These are phyloP conservation scores for Physcomitrellopsis africana DNA, from an alignment of 225 moss, liverwort and hornwort genomes.

Conservation along the genomic window DNA sequence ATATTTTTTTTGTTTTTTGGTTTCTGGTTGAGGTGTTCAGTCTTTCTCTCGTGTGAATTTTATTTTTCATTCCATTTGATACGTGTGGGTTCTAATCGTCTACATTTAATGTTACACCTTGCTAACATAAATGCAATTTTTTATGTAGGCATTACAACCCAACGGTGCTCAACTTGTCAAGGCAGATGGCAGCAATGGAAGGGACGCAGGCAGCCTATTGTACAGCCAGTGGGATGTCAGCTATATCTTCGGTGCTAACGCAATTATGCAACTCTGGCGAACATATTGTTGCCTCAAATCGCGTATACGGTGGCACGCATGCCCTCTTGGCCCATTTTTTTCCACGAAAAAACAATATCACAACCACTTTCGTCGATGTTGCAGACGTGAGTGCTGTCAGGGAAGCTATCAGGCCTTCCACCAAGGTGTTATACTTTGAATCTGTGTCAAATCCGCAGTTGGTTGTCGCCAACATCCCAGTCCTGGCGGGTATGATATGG, in stretches of 20 bases:
- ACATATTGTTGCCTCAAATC: slow-evolving; percentile 66
- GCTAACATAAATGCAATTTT: slow-evolving; percentile 10
- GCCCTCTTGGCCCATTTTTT: slow-evolving; percentile 62
- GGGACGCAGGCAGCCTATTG: slow-evolving; percentile 74
- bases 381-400: slow-evolving; percentile 38
- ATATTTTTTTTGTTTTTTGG: too few relatives aligned
- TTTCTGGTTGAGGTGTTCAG: not conserved
- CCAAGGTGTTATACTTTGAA: slow-evolving; percentile 68
- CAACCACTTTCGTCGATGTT: slow-evolving; percentile 60
- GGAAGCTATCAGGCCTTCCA: slow-evolving; percentile 52
- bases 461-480: slow-evolving; percentile 62
- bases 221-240: slow-evolving; percentile 75
- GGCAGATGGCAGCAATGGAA: slow-evolving; percentile 78
- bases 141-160: slow-evolving; percentile 65
- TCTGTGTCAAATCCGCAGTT: slow-evolving; percentile 71
- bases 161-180: slow-evolving; percentile 62
- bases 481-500: slow-evolving; percentile 45
- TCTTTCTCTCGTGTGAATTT: not conserved
- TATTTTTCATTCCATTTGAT: not conserved
- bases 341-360: slow-evolving; percentile 62
- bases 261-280: slow-evolving; percentile 72
- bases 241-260: slow-evolving; percentile 59
- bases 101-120: not conserved
- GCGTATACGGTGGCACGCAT: slow-evolving; percentile 68
- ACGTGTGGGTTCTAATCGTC: not conserved